phyloP scores from a whole-genome alignment of 306 rosid genomes.

The Delonix regia region DNA sequence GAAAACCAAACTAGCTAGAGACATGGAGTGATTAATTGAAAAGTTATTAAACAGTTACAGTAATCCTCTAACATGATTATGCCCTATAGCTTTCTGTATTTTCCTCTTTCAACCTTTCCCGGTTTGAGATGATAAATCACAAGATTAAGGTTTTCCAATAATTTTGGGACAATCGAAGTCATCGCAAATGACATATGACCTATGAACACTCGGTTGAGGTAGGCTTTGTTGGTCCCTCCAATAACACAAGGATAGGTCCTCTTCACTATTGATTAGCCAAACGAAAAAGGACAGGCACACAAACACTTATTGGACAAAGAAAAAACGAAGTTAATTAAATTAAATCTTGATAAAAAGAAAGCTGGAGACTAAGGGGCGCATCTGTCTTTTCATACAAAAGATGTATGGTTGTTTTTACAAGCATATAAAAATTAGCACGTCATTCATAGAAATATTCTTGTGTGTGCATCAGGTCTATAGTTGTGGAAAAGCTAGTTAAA shows the following conservation, averaged over 20 bases:
- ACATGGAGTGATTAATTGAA: background rate
- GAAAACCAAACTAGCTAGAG: background rate
- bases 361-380: background rate
- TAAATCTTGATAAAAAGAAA: background rate
- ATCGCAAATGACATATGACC: background rate
- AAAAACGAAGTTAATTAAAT: background rate
- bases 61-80: background rate
- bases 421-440: background rate
- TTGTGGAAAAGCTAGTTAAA: background rate
- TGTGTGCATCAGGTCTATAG: background rate
- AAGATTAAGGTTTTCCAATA: background rate
- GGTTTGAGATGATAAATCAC: background rate
- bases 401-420: background rate
- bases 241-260: background rate
- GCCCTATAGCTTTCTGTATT: background rate
- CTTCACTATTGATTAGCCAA: background rate
- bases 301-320: background rate
- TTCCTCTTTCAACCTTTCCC: background rate
- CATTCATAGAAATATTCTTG: background rate
- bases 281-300: background rate
- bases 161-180: background rate
- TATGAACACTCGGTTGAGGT: background rate
- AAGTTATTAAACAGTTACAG: background rate
- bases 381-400: constrained; percentile 2
- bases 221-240: background rate